These are phyloP conservation scores for Sphaerostilbella broomeana DNA, from an alignment of 2,329 filamentous ascomycete species.

Conservation along the genomic window DNA sequence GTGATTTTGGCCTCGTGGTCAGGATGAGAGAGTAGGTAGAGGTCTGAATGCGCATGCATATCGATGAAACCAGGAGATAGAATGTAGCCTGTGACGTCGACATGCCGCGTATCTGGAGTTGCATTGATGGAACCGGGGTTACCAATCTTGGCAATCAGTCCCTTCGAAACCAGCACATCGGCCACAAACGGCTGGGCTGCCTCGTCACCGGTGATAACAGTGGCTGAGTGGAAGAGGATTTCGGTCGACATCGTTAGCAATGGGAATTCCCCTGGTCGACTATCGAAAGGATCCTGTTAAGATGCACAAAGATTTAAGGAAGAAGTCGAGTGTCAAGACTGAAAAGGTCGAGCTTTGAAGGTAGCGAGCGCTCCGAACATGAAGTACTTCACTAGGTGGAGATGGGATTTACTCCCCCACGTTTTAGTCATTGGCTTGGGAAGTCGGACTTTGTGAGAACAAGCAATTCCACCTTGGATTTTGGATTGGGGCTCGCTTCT, in stretches of 20 bases:
- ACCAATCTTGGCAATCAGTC: slow-evolving; percentile 17
- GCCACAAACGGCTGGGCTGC: slow-evolving; percentile 16
- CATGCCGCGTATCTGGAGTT: slow-evolving; percentile 10
- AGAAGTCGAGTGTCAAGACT: too few species aligned
- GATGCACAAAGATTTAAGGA: too few species aligned
- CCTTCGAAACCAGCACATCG: slow-evolving; percentile 17
- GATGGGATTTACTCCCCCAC: too few species aligned
- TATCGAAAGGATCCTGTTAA: too few species aligned
- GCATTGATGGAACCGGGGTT: slow-evolving; percentile 14
- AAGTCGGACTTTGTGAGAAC: too few species aligned
- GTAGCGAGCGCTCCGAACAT: too few species aligned
- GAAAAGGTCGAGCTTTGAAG: too few species aligned
- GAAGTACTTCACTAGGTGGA: too few species aligned
- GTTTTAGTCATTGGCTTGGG: too few species aligned
- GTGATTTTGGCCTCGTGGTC: slow-evolving; percentile 21
- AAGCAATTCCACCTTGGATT: too few species aligned
- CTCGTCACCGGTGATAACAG: slow-evolving; percentile 20
- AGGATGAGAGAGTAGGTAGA: slow-evolving; percentile 19
- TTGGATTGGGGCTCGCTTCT: too few species aligned
- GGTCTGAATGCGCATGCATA: slow-evolving; percentile 22
- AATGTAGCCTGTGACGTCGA: slow-evolving; percentile 16
- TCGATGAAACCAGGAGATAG: slow-evolving; percentile 22
- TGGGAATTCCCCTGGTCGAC: too few species aligned
- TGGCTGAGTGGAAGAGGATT: slow-evolving; percentile 18
- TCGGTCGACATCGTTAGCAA: slow-evolving; percentile 12